Evolutionary conservation across 306 rosid species (phyloP), one percentile per base, ranked within the genome.

Genomic region (Cucurbita argyrosperma): DNA sequence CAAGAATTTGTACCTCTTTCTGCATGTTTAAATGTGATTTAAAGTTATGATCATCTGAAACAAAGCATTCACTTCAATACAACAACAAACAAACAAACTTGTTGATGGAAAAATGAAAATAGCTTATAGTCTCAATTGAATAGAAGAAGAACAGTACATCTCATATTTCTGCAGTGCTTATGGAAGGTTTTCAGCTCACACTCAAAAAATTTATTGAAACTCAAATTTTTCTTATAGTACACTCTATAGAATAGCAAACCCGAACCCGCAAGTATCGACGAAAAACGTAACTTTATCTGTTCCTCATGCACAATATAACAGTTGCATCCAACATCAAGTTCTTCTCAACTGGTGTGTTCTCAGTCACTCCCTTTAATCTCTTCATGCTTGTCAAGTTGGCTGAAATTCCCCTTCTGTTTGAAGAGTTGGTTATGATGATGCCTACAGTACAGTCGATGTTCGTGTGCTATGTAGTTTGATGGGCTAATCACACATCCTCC

Each of bases 401-500:
- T 95, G 86, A 91, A 95, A 84, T 91, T 85, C 7, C 99, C 99
- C 80, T 91, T 95, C 71, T 84, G 87, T 85, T 83, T 95, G 86
- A 91, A 95, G 76, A 95, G 91, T 76, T 95, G 99, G 81, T 81
- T 83, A 59, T 91, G 96, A 82, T 95, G 99, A 63, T 91, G 97
- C 85, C 81, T 91, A 52, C 99, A 95, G 73, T 95, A 95, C 40
- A 95, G 85, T 72, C 79, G 88, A 51, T 89, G 95, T 77, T 95
- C 96, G 21, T 91, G 99, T 4, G 99, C 91, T 43, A 91, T 86
- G 74, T 91, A 95, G 79, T 87, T 95, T 72, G 99, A 95, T 54
- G 97, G 97, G 79, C 92, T 91, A 21, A 95, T 91, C 56, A 89
- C 78, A 77, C 99, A 91, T 19, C 97, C 96, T 64, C 97, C 96